phyloP scores from a whole-genome alignment of 2,329 filamentous ascomycete species.

The Nemania diffusa region DNA sequence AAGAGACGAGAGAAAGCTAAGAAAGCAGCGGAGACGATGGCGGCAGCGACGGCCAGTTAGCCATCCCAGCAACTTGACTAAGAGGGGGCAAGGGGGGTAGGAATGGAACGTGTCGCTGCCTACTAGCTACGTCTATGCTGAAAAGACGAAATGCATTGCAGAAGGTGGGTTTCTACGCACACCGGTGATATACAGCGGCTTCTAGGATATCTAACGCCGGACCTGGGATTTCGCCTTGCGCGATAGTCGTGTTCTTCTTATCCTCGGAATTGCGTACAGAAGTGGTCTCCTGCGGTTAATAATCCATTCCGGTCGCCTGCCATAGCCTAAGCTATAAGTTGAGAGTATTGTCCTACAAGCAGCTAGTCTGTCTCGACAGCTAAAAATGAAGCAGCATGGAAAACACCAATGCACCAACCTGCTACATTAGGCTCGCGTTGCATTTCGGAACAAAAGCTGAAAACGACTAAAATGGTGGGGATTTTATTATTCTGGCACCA shows the following conservation, averaged over 20 bases:
- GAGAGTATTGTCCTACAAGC: no score
- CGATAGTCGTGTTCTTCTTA: no score
- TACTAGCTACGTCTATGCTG: not conserved
- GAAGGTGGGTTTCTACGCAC: slow-evolving; percentile 5
- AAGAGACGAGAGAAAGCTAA: slow-evolving; percentile 64
- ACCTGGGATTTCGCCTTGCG: not conserved
- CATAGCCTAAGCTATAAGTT: not conserved
- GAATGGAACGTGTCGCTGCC: slow-evolving; percentile 1
- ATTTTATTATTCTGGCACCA: not conserved
- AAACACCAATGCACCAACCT: no score
- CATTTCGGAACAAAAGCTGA: not conserved
- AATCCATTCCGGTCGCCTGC: not conserved
- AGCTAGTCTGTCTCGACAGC: no score
- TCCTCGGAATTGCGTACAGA: no score
- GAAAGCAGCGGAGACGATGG: slow-evolving; percentile 40
- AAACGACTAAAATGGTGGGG: not conserved
- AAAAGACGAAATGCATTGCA: not conserved
- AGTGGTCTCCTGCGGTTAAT: not conserved
- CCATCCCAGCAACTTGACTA: slow-evolving; percentile 27
- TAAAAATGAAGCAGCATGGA: no score
- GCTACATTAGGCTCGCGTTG: no score
- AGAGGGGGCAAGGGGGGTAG: slow-evolving; percentile 6
- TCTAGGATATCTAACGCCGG: not conserved
- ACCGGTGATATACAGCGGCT: not conserved
- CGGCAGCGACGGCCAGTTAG: slow-evolving; percentile 23